Conservation (phyloP, 306 rosid species). For the Fragaria ananassa region DNA sequence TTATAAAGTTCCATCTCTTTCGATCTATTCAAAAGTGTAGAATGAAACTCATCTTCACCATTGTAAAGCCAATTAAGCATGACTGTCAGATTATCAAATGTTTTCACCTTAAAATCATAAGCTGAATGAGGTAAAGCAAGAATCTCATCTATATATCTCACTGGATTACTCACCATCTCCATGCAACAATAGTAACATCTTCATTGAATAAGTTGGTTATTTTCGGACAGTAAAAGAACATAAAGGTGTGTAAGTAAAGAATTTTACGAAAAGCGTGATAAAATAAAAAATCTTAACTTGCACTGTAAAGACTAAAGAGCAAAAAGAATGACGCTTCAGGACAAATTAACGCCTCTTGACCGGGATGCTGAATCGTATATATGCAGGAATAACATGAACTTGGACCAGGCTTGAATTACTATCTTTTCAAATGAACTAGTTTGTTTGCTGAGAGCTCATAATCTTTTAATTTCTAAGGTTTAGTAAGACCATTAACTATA, state of each 20-base stretch:
- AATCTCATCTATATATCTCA: no score
- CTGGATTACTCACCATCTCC: no score
- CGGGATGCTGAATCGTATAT: neutral
- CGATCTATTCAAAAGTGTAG: no score
- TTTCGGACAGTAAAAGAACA: neutral
- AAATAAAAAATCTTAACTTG: neutral
- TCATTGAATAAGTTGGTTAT: no score
- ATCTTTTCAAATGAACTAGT: neutral
- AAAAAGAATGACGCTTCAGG: neutral
- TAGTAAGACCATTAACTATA: neutral
- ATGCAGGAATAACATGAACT: neutral
- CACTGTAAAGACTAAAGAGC: neutral
- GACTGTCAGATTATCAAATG: no score
- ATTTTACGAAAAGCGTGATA: neutral
- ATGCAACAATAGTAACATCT: neutral
- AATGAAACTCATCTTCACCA: no score
- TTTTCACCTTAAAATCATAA: no score
- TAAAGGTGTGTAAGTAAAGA: neutral
- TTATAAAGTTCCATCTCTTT: no score
- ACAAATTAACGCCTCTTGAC: neutral
- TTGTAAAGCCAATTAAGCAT: no score
- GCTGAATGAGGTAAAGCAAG: no score
- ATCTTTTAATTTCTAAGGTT: neutral
- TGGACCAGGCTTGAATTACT: neutral
- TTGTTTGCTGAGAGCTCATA: neutral